Percentiles rank a stretch among this genome's conserved stretches.
phyloP scores from a whole-genome alignment of 2,329 filamentous ascomycete genomes.

The Apiospora malaysiana region DNA sequence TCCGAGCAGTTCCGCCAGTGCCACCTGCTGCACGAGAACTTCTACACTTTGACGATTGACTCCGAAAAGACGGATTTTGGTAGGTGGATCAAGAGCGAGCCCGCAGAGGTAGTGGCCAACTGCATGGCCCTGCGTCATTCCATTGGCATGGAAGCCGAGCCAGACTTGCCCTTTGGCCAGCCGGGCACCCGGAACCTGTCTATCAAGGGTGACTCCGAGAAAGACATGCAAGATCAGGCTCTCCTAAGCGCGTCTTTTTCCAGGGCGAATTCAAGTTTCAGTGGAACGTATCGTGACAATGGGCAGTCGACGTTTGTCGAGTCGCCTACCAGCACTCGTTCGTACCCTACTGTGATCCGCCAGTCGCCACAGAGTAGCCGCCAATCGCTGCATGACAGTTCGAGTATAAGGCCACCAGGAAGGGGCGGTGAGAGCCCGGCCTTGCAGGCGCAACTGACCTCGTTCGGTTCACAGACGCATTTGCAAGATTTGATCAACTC shows the following conservation, averaged over 20 bases:
- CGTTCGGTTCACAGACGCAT: constrained; percentile 59
- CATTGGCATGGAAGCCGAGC: constrained; percentile 30
- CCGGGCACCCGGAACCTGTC: constrained; percentile 29
- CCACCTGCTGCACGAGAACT: constrained; percentile 83
- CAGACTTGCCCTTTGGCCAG: constrained; percentile 24
- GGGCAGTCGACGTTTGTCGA: constrained; percentile 57
- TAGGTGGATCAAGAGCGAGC: constrained; percentile 80
- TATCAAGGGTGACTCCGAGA: constrained; percentile 40
- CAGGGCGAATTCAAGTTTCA: constrained; percentile 31
- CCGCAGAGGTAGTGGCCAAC: constrained; percentile 79
- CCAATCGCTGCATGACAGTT: constrained; percentile 55
- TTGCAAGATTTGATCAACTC: constrained; percentile 66
- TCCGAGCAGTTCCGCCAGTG: constrained; percentile 76
- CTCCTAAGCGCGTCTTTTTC: constrained; percentile 47
- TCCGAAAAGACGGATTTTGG: constrained; percentile 78
- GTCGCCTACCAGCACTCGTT: constrained; percentile 46
- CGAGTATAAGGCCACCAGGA: constrained; percentile 47
- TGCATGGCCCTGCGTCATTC: constrained; percentile 71
- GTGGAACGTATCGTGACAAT: constrained; percentile 44
- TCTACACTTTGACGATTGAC: constrained; percentile 79
- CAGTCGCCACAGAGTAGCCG: constrained; percentile 58
- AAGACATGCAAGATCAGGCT: constrained; percentile 44
- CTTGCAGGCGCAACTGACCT: constrained; percentile 56
- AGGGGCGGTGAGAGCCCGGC: constrained; percentile 65
- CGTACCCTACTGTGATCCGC: constrained; percentile 46